A percentile compares a stretch with the other conserved stretches of the same genome.
phyloP scores from a whole-genome alignment of 345 rosid species.

The Hibiscus tridactylites region DNA sequence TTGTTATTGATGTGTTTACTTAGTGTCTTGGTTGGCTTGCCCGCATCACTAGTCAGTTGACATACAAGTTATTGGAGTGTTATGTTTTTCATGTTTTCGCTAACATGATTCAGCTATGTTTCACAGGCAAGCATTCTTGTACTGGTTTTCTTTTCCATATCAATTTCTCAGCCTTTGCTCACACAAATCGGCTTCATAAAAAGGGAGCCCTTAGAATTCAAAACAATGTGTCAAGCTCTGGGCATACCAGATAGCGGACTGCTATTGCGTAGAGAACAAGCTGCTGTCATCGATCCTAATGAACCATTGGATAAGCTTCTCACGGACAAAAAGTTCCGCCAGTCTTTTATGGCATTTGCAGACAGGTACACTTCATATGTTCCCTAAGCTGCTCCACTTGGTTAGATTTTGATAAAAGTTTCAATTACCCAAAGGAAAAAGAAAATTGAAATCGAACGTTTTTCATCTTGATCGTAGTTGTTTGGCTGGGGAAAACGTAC shows the following conservation, averaged over 20 bases:
- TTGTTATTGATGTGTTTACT: conserved; percentile 7
- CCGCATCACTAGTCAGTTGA: not conserved
- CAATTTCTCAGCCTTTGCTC: conserved; percentile 77
- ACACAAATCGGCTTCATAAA: conserved; percentile 77
- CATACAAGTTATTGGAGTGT: not conserved
- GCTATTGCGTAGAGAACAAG: conserved; percentile 42
- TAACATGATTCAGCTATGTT: conserved; percentile 22
- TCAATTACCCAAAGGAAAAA: not conserved
- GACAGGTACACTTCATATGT: conserved; percentile 49
- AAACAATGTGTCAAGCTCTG: conserved; percentile 77
- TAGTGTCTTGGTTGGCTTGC: not conserved
- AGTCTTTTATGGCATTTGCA: conserved; percentile 84
- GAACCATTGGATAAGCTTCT: conserved; percentile 90
- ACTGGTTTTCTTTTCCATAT: conserved; percentile 65
- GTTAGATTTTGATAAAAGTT: not conserved
- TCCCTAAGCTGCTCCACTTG: not conserved
- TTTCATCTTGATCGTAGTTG: conserved; percentile 41
- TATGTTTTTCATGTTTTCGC: conserved; percentile 14
- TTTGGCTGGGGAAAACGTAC: conserved; percentile 84
- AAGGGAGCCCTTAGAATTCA: conserved; percentile 51
- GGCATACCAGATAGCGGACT: conserved; percentile 87
- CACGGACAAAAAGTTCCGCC: conserved; percentile 56
- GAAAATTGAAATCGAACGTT: not conserved
- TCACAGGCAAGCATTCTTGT: conserved; percentile 65
- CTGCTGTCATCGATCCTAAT: conserved; percentile 38